These are phyloP conservation scores for Saccharomycopsis sp. DNA, from an alignment of 805 yeast genomes.

Conservation along the genomic window DNA sequence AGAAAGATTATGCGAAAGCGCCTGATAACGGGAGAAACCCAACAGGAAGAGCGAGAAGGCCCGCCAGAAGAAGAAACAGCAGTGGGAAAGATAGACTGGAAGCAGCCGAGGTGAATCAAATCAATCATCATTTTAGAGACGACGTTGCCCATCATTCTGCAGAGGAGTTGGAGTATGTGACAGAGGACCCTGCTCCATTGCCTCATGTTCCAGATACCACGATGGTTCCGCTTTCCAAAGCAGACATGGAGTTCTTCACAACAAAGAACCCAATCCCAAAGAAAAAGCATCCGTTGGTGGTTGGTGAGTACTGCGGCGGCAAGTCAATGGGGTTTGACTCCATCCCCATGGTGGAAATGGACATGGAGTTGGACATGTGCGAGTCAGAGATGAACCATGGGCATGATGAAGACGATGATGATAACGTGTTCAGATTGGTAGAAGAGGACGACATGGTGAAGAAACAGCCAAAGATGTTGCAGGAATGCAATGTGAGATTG, in stretches of 20 bases:
- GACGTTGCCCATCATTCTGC: too few relatives aligned
- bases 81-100: background rate
- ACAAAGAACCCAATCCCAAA: conserved; percentile 17
- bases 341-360: conserved; percentile 14
- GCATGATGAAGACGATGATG: conserved; percentile 2
- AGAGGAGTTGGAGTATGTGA: conserved; percentile 36
- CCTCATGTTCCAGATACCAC: conserved; percentile 39
- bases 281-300: conserved; percentile 5
- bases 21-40: background rate
- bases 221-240: conserved; percentile 28
- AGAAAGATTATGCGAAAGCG: conserved; percentile 10
- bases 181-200: conserved; percentile 31
- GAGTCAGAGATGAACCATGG: too few relatives aligned
- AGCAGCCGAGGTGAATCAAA: too few relatives aligned
- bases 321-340: conserved; percentile 10
- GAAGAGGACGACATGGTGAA: conserved; percentile 9
- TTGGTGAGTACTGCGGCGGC: background rate
- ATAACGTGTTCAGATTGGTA: background rate
- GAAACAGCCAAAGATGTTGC: conserved; percentile 12
- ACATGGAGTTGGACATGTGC: conserved; percentile 1
- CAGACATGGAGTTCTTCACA: conserved; percentile 26
- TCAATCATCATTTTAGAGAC: too few relatives aligned
- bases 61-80: conserved; percentile 9
- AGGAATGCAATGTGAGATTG: conserved; percentile 11
- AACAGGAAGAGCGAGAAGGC: background rate